A percentile compares a stretch with the other conserved stretches of the same genome.
phyloP scores from a whole-genome alignment of 2,329 filamentous ascomycete species.

The Colletotrichum theobromicola region DNA sequence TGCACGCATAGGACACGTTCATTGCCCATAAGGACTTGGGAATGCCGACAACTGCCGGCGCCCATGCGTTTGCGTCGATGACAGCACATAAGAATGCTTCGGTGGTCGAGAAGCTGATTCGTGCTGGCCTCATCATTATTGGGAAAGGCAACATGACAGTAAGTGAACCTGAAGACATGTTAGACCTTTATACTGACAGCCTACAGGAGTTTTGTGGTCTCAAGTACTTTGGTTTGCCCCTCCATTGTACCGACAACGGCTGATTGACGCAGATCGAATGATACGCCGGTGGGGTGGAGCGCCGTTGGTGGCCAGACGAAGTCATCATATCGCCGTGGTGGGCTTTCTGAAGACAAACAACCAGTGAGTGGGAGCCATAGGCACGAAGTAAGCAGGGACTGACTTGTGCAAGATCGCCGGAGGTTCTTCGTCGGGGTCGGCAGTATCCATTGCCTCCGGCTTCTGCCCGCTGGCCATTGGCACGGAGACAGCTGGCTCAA shows the following conservation, averaged over 20 bases:
- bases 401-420: conserved; percentile 27
- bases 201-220: neutral
- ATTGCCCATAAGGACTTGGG: conserved; percentile 39
- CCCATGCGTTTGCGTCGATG: conserved; percentile 40
- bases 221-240: neutral
- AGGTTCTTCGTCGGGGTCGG: conserved; percentile 38
- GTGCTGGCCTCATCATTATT: conserved; percentile 43
- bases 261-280: conserved; percentile 33
- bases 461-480: conserved; percentile 41
- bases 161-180: neutral
- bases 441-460: conserved; percentile 41
- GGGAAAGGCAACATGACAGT: conserved; percentile 45
- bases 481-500: conserved; percentile 42
- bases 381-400: neutral
- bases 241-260: neutral
- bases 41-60: conserved; percentile 45
- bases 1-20: conserved; percentile 35
- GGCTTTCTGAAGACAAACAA: conserved; percentile 17
- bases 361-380: neutral
- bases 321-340: conserved; percentile 23
- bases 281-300: conserved; percentile 43
- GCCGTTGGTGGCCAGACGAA: conserved; percentile 30
- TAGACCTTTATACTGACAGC: neutral
- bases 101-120: conserved; percentile 38
- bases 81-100: conserved; percentile 38